Evolutionary conservation across 169 alveolate genomes (phyloP).

Genomic region (Ichthyophthirius multifiliis): DNA sequence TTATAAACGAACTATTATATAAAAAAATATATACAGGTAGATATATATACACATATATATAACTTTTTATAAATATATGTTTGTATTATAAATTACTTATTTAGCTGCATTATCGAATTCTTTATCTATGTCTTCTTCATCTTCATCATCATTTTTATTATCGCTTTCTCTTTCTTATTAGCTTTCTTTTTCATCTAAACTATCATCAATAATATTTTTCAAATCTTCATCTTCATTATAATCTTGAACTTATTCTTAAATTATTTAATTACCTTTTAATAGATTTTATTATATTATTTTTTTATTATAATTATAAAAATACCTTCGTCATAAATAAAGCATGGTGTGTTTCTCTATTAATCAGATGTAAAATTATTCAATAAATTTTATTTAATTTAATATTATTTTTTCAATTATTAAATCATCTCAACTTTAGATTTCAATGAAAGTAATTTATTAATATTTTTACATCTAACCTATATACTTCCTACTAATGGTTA

Average conservation of each 20-base stretch:
- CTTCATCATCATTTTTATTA: not conserved
- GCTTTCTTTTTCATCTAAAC: not conserved
- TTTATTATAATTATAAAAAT: not conserved
- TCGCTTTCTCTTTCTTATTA: conserved; percentile 8
- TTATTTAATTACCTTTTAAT: not conserved
- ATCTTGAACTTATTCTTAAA: not conserved
- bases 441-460: conserved; percentile 4
- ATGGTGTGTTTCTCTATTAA: not conserved
- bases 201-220: not conserved
- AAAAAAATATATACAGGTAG: not conserved
- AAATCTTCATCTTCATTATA: no score
- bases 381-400: not conserved
- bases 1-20: not conserved
- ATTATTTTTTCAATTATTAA: not conserved
- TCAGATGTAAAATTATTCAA: not conserved
- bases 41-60: not conserved
- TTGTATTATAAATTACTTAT: not conserved
- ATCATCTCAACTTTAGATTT: conserved; percentile 17
- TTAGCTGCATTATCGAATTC: conserved; percentile 4
- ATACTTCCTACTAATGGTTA: not conserved
- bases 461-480: conserved; percentile 9
- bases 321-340: conserved; percentile 7
- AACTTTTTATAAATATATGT: no score
- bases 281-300: not conserved
- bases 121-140: not conserved